Evolutionary conservation across 2,329 filamentous ascomycete genomes (phyloP), one percentile per base, ranked within the genome.

Genomic region (Colletotrichum plurivorum): DNA sequence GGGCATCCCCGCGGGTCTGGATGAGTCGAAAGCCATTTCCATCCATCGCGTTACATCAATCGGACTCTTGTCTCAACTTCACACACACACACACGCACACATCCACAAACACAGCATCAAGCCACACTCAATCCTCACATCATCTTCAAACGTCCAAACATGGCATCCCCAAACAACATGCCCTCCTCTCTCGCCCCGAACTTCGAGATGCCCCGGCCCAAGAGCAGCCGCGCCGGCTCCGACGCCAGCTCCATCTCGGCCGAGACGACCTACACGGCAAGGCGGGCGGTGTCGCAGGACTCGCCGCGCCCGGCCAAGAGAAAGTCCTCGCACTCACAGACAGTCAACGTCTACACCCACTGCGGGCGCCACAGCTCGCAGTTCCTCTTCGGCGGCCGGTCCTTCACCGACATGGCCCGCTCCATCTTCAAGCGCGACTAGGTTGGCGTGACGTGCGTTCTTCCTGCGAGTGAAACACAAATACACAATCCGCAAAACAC

Each of bases 291-390:
- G 13, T 66, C 66, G 5, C 63, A 71, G 6, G 67, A 70, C 58
- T 58, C 63, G 15, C 63, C 67, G 36, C 63, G 67, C 27, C 53
- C 76, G 18, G 74, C 76, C 46, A 74, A 74, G 51, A 74, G 78
- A 66, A 80, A 77, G 64, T 72, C 75, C 6, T 73, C 79, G 18
- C 78, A 79, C 69, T 71, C 81, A 79, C 20, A 66, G 55, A 81
- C 79, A 9, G 81, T 84, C 72, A 88, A 88, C 70, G 81, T 84
- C 49, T 82, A 87, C 76, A 88, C 85, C 43, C 85, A 86, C 67
- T 88, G 87, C 70, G 87, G 87, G 15, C 81, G 87, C 15, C 86
- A 88, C 75, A 84, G 84, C 46, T 82, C 87, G 72, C 84, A 88
- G 73, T 86, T 83, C 67, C 78, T 88, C 15, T 85, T 88, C 69